These are phyloP conservation scores for Salix arbutifolia DNA, from an alignment of 345 rosid species.

Conservation along the genomic window DNA sequence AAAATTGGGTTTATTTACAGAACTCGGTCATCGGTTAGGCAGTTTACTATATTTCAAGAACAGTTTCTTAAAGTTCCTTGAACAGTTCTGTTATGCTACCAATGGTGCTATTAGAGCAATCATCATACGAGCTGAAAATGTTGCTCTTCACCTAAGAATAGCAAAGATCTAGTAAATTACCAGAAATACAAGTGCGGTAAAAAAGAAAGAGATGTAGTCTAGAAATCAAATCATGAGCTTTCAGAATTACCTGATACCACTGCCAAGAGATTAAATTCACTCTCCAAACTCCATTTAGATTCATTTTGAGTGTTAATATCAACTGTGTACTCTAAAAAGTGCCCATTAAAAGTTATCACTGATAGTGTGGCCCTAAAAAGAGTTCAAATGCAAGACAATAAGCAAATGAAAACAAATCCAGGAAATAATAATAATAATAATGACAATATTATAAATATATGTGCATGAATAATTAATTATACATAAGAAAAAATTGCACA, in stretches of 20 bases:
- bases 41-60: background rate
- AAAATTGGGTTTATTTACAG: too few species aligned
- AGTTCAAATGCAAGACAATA: constrained; percentile 2
- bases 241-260: constrained; percentile 11
- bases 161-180: background rate
- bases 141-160: constrained; percentile 25
- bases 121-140: constrained; percentile 29
- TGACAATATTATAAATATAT: background rate
- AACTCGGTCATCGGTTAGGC: too few species aligned
- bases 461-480: background rate
- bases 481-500: background rate
- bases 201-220: background rate
- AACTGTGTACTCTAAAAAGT: constrained; percentile 65
- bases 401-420: background rate
- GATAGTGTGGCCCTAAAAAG: constrained; percentile 59
- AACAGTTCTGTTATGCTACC: background rate
- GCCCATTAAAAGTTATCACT: constrained; percentile 61
- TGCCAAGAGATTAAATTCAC: constrained; percentile 53
- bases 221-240: constrained; percentile 10
- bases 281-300: constrained; percentile 66
- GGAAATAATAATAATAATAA: background rate
- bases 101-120: background rate
- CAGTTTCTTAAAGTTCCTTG: background rate
- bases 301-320: constrained; percentile 47
- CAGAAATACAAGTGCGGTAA: background rate